Conservation (phyloP, 2,329 filamentous ascomycete genomes). For the Pyricularia sp. region DNA sequence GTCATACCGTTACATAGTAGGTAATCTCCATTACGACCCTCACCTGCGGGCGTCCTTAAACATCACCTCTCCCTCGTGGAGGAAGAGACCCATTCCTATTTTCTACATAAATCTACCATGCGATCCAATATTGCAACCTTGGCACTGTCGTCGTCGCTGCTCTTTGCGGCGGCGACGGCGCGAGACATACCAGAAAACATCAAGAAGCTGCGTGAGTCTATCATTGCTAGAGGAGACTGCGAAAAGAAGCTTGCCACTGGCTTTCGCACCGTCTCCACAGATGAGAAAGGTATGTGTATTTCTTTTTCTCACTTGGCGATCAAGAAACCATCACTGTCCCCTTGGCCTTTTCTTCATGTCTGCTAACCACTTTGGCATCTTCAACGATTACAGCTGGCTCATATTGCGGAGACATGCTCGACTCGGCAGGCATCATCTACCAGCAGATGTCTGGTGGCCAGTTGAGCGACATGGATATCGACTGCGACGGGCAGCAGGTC, state of each 20-base stretch:
- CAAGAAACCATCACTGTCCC: not conserved
- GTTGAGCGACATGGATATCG: conserved; percentile 47
- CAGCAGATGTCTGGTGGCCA: conserved; percentile 28
- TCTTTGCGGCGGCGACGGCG: conserved; percentile 3
- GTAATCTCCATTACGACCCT: not conserved
- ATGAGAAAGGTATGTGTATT: not conserved
- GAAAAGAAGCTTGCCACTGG: conserved; percentile 19
- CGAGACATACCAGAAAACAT: conserved; percentile 17
- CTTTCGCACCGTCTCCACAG: conserved; percentile 13
- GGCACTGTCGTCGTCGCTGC: not conserved
- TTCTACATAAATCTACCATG: not conserved
- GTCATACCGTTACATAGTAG: not conserved
- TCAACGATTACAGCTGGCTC: conserved; percentile 13
- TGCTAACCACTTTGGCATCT: not conserved
- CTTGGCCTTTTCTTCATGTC: not conserved
- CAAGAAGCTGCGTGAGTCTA: conserved; percentile 20
- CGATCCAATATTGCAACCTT: not conserved
- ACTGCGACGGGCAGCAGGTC: conserved; percentile 43
- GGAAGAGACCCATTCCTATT: not conserved
- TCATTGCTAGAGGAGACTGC: conserved; percentile 19
- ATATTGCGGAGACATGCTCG: conserved; percentile 34
- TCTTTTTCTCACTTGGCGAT: not conserved
- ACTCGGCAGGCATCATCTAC: conserved; percentile 28
- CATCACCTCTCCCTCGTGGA: not conserved
- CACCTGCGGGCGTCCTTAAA: not conserved